These are phyloP conservation scores for Globisporangium cylindrosporum DNA, from an alignment of 352 stramenopile genomes.

Conservation along the genomic window DNA sequence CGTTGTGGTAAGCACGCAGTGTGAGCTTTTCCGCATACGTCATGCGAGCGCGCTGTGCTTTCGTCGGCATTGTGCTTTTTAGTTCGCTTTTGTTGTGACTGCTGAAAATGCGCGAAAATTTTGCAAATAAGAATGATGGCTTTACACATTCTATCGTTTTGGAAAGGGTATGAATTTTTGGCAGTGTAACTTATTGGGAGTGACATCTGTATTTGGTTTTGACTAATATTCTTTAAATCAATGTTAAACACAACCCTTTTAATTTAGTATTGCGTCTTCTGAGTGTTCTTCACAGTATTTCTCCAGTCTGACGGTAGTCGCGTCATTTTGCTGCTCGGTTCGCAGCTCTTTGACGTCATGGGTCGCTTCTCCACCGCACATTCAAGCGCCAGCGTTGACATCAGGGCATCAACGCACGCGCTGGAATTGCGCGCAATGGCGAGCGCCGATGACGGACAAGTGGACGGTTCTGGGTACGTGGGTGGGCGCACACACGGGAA, in stretches of 20 bases:
- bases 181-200: too few species aligned
- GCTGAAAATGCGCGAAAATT: too few species aligned
- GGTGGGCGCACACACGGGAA: neutral
- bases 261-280: neutral
- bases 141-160: too few species aligned
- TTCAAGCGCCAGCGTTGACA: conserved; percentile 5
- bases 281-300: neutral
- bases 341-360: conserved; percentile 7
- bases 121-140: too few species aligned
- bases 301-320: conserved; percentile 3
- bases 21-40: too few species aligned
- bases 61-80: too few species aligned
- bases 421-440: conserved; percentile 3
- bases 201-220: neutral
- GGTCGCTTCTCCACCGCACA: neutral
- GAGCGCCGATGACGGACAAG: neutral
- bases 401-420: conserved; percentile 1
- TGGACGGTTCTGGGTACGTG: neutral
- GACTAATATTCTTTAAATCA: neutral
- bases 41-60: too few species aligned
- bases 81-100: too few species aligned
- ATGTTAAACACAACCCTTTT: neutral
- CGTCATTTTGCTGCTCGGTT: conserved; percentile 9
- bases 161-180: too few species aligned
- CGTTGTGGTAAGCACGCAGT: too few species aligned